These are phyloP conservation scores for Amanita jacksonii DNA, from an alignment of 768 basidiomycete genomes.

Conservation along the genomic window DNA sequence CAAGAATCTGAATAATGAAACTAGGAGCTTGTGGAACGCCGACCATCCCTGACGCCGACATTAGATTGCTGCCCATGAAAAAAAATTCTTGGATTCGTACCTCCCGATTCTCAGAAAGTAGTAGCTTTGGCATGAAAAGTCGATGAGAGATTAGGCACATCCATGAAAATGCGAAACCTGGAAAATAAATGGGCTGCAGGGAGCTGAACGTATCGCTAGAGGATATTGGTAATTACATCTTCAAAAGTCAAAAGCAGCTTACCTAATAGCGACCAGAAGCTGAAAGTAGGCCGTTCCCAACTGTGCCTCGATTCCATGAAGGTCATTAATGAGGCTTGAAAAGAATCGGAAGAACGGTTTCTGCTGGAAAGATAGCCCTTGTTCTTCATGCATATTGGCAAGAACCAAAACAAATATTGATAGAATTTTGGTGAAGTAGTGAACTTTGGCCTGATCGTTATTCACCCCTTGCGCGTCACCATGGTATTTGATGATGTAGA, in stretches of 20 bases:
- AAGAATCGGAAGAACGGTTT: conserved; percentile 99
- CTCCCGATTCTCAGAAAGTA: conserved; percentile 83
- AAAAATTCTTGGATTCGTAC: conserved; percentile 25
- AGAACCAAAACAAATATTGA: conserved; percentile 96
- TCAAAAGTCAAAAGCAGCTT: conserved; percentile 12
- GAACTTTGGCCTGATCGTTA: conserved; percentile 91
- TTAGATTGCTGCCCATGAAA: conserved; percentile 8
- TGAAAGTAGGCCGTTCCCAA: conserved; percentile 89
- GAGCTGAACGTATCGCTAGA: conserved; percentile 90
- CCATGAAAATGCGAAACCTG: conserved; percentile 98
- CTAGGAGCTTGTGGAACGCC: conserved; percentile 88
- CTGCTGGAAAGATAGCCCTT: conserved; percentile 85
- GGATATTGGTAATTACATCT: conserved; percentile 7
- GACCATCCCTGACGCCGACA: conserved; percentile 64
- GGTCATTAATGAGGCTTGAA: conserved; percentile 89
- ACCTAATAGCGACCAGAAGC: conserved; percentile 83
- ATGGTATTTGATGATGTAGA: conserved; percentile 99
- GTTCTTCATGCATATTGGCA: conserved; percentile 91
- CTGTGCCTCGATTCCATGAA: conserved; percentile 76
- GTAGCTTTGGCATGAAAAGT: conserved; percentile 93
- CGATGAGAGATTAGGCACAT: conserved; percentile 93
- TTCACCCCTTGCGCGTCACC: conserved; percentile 90
- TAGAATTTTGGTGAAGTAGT: conserved; percentile 93
- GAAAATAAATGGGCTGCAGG: conserved; percentile 92
- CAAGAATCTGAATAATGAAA: conserved; percentile 93